Evolutionary conservation across 2,329 filamentous ascomycete genomes (phyloP), one percentile per base, ranked within the genome.

Genomic region (Cladophialophora psammophila): DNA sequence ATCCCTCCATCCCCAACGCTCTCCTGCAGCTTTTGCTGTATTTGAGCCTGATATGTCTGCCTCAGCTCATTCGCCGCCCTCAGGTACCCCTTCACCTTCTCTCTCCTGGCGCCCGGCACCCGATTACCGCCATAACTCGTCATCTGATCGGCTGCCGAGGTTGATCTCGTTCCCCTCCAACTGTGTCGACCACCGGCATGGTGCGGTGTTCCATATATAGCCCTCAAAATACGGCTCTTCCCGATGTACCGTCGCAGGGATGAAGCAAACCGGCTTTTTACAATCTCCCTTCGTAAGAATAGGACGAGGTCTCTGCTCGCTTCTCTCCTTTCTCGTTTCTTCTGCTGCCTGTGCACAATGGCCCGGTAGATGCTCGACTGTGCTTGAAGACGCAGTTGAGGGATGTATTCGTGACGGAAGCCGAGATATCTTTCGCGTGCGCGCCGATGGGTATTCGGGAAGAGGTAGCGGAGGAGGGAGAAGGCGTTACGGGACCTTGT

Each of bases 341-440:
- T 85, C 56, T 80, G 82, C 78, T 92, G 89, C 59, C 87, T 86
- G 72, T 84, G 83, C 69, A 94, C 81, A 64, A 96, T 84, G 70
- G 90, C 91, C 54, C 85, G 85, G 76, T 95, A 96, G 71, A 97
- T 88, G 64, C 88, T 87, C 42, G 89, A 89, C 79, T 96, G 93
- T 8, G 92, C 80, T 61, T 85, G 84, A 76, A 90, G 87, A 74
- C 90, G 91, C 73, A 92, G 85, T 59, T 84, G 81, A 12, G 92
- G 91, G 31, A 96, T 79, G 5, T 87, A 91, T 73, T 93, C 88
- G 84, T 92, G 87, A 69, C 88, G 91, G 77, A 97, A 88, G 71
- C 85, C 82, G 73, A 89, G 85, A 62, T 95, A 82, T 68, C 85
- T 87, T 67, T 88, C 86, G 76, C 87, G 88, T 73, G 89, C 89